Conservation (phyloP, 805 yeast genomes). For the Yueomyces sinensis region DNA sequence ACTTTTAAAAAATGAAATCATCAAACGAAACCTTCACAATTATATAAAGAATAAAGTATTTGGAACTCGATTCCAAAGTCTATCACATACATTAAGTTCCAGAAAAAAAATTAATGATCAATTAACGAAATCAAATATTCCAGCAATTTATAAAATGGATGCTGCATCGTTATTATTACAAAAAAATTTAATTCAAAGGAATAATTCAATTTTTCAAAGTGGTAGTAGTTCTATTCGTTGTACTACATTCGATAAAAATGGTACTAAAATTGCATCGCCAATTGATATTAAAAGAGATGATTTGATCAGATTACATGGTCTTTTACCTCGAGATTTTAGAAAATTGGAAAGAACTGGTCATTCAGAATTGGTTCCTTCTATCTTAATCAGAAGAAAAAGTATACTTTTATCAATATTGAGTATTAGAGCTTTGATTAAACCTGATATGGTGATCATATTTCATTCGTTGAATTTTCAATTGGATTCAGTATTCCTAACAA, state of each 20-base stretch:
- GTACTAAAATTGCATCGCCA: constrained; percentile 57
- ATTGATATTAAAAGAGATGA: constrained; percentile 62
- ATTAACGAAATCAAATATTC: no score
- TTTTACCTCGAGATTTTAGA: constrained; percentile 81
- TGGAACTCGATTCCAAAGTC: no score
- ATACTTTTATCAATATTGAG: constrained; percentile 66
- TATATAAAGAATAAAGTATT: no score
- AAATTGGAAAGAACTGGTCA: constrained; percentile 64
- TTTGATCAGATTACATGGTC: constrained; percentile 58
- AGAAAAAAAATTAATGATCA: no score
- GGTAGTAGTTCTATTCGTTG: constrained; percentile 45
- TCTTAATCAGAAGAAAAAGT: constrained; percentile 62
- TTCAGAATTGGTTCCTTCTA: constrained; percentile 59
- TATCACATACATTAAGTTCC: no score
- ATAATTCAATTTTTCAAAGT: constrained; percentile 20
- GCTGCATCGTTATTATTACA: constrained; percentile 24
- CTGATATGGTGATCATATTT: constrained; percentile 61
- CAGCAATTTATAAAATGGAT: constrained; percentile 1
- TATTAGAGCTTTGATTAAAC: constrained; percentile 66
- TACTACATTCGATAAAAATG: constrained; percentile 62
- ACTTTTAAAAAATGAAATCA: no score
- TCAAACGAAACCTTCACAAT: no score
- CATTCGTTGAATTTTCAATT: constrained; percentile 31
- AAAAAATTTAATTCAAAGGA: constrained; percentile 27
- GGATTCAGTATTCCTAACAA: constrained; percentile 15